Base-by-base conservation (phyloP, 495 filamentous ascomycete genomes). In the Cercophora newfieldiana region DNA sequence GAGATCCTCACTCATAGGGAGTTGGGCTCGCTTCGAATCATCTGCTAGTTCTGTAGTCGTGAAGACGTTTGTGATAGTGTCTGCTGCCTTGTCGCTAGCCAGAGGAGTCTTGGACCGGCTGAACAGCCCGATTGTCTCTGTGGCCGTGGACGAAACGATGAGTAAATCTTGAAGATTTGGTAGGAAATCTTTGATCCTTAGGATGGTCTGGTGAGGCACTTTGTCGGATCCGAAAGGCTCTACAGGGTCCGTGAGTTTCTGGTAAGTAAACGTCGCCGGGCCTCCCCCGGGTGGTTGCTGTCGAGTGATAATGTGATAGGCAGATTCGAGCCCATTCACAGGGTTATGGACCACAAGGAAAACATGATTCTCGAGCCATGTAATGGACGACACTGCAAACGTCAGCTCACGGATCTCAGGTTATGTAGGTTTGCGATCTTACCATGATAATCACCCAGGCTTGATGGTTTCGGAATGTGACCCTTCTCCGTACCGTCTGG, bases 351-450 rank as follows among this genome's bases (percentile, higher is more conserved):
- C 85, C 44, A 87, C 82, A 25, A 97, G 81, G 72, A 98, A 97
- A 10, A 94, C 75, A 75, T 96, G 78, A 66, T 95, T 96, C 72
- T 94, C 91, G 5, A 98, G 82, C 96, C 96, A 99, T 29, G 82
- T 81, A 57, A 98, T 81, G 12, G 91, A 89, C n/a, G 92, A 91
- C 6, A 96, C 92, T 93, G 26, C 0, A 48, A 54, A 37, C 64
- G 48, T 66, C 58, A 71, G 63, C 53, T 58, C 12, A 16, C 63
- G 57, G 28, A 1, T 30, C 54, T 54, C 7, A 16, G 59, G 5
- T 1, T 6, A 44, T 14, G 10, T 26, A 25, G 51, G 22, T 59
- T 26, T 4, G 18, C 48, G 51, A 61, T 74, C 81, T 73, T 81
- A 94, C 91, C 86, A 76, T 93, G 88, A 72, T 88, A 87, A 69